Evolutionary conservation across 1,139 yeast genomes (phyloP).

Genomic region (Kluyveromyces sp.): DNA sequence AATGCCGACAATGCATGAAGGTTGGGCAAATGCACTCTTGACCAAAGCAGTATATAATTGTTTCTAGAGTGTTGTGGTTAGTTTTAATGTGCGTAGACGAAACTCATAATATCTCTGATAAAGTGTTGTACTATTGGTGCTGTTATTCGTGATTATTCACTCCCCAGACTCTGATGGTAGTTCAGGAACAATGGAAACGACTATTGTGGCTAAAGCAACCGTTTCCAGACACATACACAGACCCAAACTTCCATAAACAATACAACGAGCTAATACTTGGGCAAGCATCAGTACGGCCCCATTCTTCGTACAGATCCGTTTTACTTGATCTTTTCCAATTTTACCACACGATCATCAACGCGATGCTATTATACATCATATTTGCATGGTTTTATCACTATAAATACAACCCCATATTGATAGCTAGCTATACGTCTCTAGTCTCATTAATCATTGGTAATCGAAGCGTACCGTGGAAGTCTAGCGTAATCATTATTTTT

Average conservation of each 20-base stretch:
- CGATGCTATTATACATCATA: conserved; percentile 29
- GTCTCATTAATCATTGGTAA: conserved; percentile 8
- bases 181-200: conserved; percentile 57
- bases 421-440: conserved; percentile 10
- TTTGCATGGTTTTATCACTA: conserved; percentile 34
- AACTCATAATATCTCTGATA: no score
- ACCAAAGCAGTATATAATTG: no score
- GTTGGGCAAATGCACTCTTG: no score
- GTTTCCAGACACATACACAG: conserved; percentile 89
- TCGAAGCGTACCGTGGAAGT: conserved; percentile 35
- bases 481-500: conserved; percentile 60
- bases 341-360: conserved; percentile 25
- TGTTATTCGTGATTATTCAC: neutral
- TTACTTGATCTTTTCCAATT: conserved; percentile 33
- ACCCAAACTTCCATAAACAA: conserved; percentile 67
- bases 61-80: no score
- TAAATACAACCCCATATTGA: conserved; percentile 17
- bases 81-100: no score
- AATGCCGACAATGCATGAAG: no score
- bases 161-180: neutral
- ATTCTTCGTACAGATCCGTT: conserved; percentile 48
- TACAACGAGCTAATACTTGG: conserved; percentile 55
- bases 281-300: conserved; percentile 10
- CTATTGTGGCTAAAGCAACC: conserved; percentile 82
- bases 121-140: neutral